These are phyloP conservation scores for Byssochlamys sp. DNA, from an alignment of 2,329 filamentous ascomycete species.

Conservation along the genomic window DNA sequence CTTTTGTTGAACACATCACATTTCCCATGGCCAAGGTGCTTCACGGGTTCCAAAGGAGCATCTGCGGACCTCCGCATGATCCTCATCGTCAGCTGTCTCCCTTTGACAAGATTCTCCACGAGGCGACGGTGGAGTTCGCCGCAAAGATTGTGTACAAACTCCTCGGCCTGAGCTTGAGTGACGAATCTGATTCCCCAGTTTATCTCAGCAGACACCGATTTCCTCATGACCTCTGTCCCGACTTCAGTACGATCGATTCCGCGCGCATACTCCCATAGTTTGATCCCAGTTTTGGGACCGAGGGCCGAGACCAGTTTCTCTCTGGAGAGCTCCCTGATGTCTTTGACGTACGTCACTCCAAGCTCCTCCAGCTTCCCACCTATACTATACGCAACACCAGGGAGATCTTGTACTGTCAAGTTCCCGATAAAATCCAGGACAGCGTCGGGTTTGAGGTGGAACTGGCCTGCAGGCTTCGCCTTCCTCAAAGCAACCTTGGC, in stretches of 20 bases:
- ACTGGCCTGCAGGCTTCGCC: conserved; percentile 89
- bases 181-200: conserved; percentile 97
- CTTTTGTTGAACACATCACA: conserved; percentile 94
- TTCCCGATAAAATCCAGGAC: conserved; percentile 66
- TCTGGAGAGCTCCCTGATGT: conserved; percentile 66
- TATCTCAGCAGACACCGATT: conserved; percentile 92
- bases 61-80: conserved; percentile 81
- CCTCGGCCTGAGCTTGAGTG: conserved; percentile 82
- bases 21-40: conserved; percentile 88
- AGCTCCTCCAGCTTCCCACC: conserved; percentile 80
- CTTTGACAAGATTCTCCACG: conserved; percentile 73
- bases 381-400: conserved; percentile 86
- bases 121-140: conserved; percentile 74
- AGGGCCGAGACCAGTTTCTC: conserved; percentile 64
- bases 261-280: conserved; percentile 77
- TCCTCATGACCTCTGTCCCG: conserved; percentile 72
- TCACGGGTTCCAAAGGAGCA: conserved; percentile 81
- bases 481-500: conserved; percentile 84
- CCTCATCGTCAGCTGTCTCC: conserved; percentile 82
- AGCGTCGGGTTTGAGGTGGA: conserved; percentile 74
- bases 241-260: conserved; percentile 81
- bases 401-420: conserved; percentile 69
- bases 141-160: conserved; percentile 77
- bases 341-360: conserved; percentile 70
- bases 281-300: conserved; percentile 87